These are phyloP conservation scores for Aspergillus jensenii DNA, from an alignment of 2,329 filamentous ascomycete species.

Conservation along the genomic window DNA sequence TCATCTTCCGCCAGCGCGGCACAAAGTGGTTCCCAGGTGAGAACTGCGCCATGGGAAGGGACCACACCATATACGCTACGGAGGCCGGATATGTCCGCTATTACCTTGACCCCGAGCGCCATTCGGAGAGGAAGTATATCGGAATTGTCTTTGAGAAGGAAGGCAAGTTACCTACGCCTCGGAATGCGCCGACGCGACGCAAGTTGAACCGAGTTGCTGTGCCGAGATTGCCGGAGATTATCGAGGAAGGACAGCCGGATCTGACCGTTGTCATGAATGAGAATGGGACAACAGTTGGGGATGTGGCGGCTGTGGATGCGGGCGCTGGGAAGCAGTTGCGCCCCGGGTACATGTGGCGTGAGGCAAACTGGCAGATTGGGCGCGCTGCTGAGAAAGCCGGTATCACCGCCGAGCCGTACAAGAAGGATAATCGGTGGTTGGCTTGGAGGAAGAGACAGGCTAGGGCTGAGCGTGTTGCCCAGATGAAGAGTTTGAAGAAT, in stretches of 20 bases:
- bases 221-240: conserved; percentile 25
- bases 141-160: conserved; percentile 84
- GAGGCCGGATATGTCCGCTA: conserved; percentile 91
- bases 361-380: conserved; percentile 69
- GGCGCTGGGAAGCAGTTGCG: conserved; percentile 41
- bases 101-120: conserved; percentile 80
- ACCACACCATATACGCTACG: conserved; percentile 91
- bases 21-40: conserved; percentile 94
- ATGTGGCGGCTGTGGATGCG: conserved; percentile 25
- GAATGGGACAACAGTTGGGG: conserved; percentile 24
- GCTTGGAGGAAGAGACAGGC: conserved; percentile 63
- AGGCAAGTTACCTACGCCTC: conserved; percentile 74
- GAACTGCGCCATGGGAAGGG: conserved; percentile 90
- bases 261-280: conserved; percentile 23
- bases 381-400: conserved; percentile 61
- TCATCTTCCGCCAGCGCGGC: conserved; percentile 95
- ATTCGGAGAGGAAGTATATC: conserved; percentile 91
- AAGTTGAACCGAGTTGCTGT: conserved; percentile 71
- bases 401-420: conserved; percentile 56
- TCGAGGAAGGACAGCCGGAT: conserved; percentile 24
- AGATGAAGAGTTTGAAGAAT: conserved; percentile 55
- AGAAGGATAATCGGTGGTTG: conserved; percentile 60
- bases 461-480: conserved; percentile 51
- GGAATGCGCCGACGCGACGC: conserved; percentile 71
- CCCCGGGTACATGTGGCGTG: conserved; percentile 63